These are phyloP conservation scores for Sclerotiophoma versabilis DNA, from an alignment of 2,329 filamentous ascomycete species.

Conservation along the genomic window DNA sequence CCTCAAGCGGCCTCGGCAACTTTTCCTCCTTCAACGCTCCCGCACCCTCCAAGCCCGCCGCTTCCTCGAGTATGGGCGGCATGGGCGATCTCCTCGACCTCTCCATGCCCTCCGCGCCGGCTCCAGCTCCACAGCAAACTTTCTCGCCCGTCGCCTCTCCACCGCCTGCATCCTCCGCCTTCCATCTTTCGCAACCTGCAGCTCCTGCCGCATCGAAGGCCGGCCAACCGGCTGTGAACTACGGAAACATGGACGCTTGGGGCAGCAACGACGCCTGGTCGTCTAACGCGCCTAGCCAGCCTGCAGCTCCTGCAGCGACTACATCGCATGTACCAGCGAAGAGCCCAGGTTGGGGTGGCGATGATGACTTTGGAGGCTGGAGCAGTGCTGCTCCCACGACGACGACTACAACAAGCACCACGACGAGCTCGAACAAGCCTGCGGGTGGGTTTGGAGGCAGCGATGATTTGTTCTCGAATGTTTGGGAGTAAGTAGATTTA, in stretches of 20 bases:
- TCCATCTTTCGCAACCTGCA: slow-evolving; percentile 67
- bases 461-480: slow-evolving; percentile 94
- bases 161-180: slow-evolving; percentile 50
- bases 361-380: slow-evolving; percentile 97
- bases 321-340: slow-evolving; percentile 51
- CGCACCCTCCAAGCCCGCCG: slow-evolving; percentile 54
- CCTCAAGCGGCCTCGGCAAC: slow-evolving; percentile 65
- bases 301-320: slow-evolving; percentile 41
- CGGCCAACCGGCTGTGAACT: slow-evolving; percentile 44
- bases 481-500: slow-evolving; percentile 75
- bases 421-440: slow-evolving; percentile 51
- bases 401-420: slow-evolving; percentile 51
- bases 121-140: slow-evolving; percentile 27
- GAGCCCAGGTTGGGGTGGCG: slow-evolving; percentile 64
- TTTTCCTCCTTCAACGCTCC: slow-evolving; percentile 71
- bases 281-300: slow-evolving; percentile 63
- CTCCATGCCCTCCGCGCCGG: slow-evolving; percentile 40
- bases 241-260: slow-evolving; percentile 76
- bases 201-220: slow-evolving; percentile 41
- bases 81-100: slow-evolving; percentile 86
- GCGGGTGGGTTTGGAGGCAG: slow-evolving; percentile 60
- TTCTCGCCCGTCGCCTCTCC: slow-evolving; percentile 42
- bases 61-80: slow-evolving; percentile 45
- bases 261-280: slow-evolving; percentile 84
- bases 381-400: slow-evolving; percentile 73